Conservation (phyloP, 1,139 yeast species). For the Yamadazyma triangularis region DNA sequence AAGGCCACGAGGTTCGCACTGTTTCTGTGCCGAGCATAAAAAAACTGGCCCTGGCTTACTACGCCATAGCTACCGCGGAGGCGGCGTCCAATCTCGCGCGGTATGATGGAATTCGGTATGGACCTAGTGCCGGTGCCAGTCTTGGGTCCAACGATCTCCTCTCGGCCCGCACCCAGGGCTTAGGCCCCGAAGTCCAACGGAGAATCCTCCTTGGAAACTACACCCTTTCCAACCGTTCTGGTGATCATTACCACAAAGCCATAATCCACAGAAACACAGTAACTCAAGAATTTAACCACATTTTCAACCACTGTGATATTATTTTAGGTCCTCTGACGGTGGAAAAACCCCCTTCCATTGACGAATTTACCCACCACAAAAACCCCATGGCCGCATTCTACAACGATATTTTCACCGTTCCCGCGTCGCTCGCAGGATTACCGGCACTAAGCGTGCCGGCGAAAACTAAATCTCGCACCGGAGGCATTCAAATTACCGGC, state of each 20-base stretch:
- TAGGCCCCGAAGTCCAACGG: conserved; percentile 80
- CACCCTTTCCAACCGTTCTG: conserved; percentile 69
- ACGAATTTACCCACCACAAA: no score
- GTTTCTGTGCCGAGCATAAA: conserved; percentile 69
- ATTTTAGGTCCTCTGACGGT: conserved; percentile 71
- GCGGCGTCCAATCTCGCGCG: conserved; percentile 90
- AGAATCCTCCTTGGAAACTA: conserved; percentile 84
- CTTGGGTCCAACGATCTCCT: no score
- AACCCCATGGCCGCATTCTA: conserved; percentile 61
- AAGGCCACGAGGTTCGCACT: conserved; percentile 54
- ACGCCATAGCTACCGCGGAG: conserved; percentile 86
- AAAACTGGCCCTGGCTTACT: conserved; percentile 75
- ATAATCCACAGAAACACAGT: conserved; percentile 58
- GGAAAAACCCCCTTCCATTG: conserved; percentile 51
- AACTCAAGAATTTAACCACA: conserved; percentile 58
- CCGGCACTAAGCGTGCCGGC: conserved; percentile 81
- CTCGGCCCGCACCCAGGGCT: conserved; percentile 49
- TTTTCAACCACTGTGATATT: conserved; percentile 67
- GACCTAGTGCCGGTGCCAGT: conserved; percentile 31
- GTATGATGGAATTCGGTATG: conserved; percentile 88
- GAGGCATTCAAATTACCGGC: conserved; percentile 73
- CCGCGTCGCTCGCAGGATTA: conserved; percentile 86
- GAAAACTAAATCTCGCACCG: conserved; percentile 11
- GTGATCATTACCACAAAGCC: conserved; percentile 80
- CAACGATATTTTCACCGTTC: conserved; percentile 84